Evolutionary conservation across 345 rosid genomes (phyloP).

Genomic region (Dipteronia sinensis): DNA sequence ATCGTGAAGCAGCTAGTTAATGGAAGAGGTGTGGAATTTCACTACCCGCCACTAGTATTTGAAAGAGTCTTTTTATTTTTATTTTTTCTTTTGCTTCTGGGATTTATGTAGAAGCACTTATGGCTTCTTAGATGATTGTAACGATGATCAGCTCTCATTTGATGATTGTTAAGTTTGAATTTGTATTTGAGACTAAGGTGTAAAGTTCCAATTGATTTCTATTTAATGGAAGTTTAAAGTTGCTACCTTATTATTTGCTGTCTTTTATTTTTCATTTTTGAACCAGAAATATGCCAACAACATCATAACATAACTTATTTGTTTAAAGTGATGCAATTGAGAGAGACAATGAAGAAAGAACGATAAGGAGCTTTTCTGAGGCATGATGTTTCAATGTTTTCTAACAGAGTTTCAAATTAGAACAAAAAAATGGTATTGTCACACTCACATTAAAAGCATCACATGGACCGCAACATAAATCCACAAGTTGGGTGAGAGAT

Average conservation of each 20-base stretch:
- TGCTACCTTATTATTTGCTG: neutral
- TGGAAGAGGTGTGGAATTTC: conserved; percentile 56
- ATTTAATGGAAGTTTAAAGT: neutral
- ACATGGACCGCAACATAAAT: no score
- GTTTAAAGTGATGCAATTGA: neutral
- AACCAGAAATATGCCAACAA: neutral
- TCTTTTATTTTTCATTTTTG: neutral
- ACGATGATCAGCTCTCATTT: conserved; percentile 11
- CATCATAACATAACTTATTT: neutral
- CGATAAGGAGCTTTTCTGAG: no score
- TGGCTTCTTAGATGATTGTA: conserved; percentile 12
- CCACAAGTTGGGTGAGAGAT: neutral
- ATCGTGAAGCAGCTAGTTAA: conserved; percentile 14
- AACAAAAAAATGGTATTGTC: neutral
- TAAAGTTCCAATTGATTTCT: conserved; percentile 9
- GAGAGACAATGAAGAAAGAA: neutral
- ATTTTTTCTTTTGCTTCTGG: neutral
- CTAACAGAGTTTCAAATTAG: neutral
- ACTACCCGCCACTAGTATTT: conserved; percentile 47
- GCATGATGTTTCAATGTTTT: neutral
- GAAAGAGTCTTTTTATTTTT: neutral
- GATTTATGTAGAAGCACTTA: conserved; percentile 1
- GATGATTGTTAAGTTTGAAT: conserved; percentile 6
- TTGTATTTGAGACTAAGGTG: conserved; percentile 12
- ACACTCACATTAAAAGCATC: no score